A percentile compares a stretch with the other conserved stretches of the same genome.
Evolutionary conservation across 768 basidiomycete species (phyloP).

Genomic region (Naganishia onofrii): DNA sequence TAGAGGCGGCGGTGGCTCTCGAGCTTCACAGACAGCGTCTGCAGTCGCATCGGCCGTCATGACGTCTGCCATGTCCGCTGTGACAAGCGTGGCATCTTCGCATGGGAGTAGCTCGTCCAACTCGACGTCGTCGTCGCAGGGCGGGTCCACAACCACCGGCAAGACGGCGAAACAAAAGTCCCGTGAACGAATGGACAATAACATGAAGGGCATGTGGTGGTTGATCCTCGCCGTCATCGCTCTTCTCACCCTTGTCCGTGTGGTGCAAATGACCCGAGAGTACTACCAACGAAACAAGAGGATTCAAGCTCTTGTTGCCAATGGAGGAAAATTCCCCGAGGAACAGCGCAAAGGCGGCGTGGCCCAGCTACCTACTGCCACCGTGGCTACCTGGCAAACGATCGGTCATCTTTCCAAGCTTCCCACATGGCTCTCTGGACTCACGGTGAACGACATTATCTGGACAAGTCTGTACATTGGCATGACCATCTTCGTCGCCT

Average conservation of each 20-base stretch:
- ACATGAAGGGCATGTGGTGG: constrained; percentile 16
- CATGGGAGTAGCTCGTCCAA: background rate
- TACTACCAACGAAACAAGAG: constrained; percentile 21
- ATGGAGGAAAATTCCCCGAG: constrained; percentile 13
- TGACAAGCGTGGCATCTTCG: background rate
- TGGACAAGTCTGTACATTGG: constrained; percentile 22
- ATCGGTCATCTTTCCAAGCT: constrained; percentile 14
- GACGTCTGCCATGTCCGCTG: constrained; percentile 12
- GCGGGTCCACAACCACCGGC: background rate
- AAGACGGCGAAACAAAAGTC: constrained; percentile 1
- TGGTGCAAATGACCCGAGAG: constrained; percentile 15
- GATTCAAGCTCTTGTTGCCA: constrained; percentile 6
- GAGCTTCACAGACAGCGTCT: constrained; percentile 4
- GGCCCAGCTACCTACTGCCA: constrained; percentile 2
- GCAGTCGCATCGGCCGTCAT: background rate
- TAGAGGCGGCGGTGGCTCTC: background rate
- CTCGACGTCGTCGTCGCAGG: constrained; percentile 2
- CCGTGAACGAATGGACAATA: background rate
- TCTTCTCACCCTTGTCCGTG: background rate
- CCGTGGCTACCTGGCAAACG: constrained; percentile 24
- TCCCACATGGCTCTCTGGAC: constrained; percentile 17
- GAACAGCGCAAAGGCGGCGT: background rate
- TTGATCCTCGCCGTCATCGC: constrained; percentile 3
- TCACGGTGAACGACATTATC: constrained; percentile 23
- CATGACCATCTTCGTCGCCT: constrained; percentile 21